A percentile compares a stretch with the other conserved stretches of the same genome.
Conservation (phyloP, 257 asterid species). For the Gardenia jasminoides region DNA sequence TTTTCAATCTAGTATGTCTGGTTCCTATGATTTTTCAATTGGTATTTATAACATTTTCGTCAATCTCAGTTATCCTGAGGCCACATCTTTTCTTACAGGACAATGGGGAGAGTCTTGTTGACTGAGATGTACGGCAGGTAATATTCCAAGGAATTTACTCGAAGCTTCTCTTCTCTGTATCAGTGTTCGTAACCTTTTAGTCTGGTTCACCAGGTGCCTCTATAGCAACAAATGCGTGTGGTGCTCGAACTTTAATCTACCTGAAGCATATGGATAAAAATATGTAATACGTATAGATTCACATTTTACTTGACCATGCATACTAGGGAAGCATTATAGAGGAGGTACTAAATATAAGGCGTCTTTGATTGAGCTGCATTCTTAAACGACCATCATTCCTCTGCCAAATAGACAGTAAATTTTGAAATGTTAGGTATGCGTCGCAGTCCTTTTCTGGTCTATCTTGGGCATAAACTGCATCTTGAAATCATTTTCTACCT, state of each 20-base stretch:
- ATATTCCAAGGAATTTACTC: background rate
- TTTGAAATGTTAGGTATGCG: too few relatives aligned
- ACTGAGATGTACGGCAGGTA: conserved; percentile 82
- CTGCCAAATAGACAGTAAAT: background rate
- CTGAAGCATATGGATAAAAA: too few relatives aligned
- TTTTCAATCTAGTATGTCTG: conserved; percentile 51
- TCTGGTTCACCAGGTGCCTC: too few relatives aligned
- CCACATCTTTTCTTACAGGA: conserved; percentile 38
- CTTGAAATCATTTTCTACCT: background rate
- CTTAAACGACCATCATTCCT: background rate
- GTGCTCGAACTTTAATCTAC: too few relatives aligned
- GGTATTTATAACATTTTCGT: background rate
- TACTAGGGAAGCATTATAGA: too few relatives aligned
- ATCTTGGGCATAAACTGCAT: background rate
- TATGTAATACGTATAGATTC: background rate
- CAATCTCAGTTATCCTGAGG: conserved; percentile 6
- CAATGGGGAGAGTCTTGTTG: conserved; percentile 37
- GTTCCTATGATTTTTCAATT: background rate
- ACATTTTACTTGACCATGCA: background rate
- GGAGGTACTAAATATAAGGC: background rate
- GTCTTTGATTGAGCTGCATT: background rate
- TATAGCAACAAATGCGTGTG: too few relatives aligned
- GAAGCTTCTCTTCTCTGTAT: background rate
- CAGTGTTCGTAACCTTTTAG: background rate
- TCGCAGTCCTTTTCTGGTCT: background rate